Percentiles rank a stretch among this genome's conserved stretches.
These are phyloP conservation scores for Acanthamoeba quina DNA, from an alignment of 208 protist species.

Conservation along the genomic window DNA sequence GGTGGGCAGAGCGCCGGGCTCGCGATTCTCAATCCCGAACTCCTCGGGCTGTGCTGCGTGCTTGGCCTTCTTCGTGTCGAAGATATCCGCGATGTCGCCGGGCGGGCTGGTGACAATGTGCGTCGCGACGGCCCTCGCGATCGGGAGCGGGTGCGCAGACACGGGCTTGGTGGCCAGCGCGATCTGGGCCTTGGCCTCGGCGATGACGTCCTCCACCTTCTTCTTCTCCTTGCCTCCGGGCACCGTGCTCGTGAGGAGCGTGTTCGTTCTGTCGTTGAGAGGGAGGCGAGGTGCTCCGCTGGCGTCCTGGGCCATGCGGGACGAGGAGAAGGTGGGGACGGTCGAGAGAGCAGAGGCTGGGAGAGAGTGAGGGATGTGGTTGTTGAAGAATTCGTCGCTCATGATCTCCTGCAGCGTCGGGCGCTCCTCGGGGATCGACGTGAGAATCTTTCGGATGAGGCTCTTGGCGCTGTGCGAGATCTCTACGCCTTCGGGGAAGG, in stretches of 20 bases:
- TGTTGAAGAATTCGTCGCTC: conserved; percentile 92
- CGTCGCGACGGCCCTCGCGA: neutral
- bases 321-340: conserved; percentile 17
- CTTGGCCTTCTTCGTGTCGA: conserved; percentile 45
- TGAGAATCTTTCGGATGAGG: conserved; percentile 93
- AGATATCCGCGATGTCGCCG: conserved; percentile 2
- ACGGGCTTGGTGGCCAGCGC: neutral
- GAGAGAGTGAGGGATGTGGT: conserved; percentile 30
- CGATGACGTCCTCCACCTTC: conserved; percentile 41
- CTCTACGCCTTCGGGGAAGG: conserved; percentile 91
- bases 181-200: conserved; percentile 41
- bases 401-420: conserved; percentile 94
- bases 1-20: neutral
- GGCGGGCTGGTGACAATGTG: neutral
- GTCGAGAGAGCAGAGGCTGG: conserved; percentile 32
- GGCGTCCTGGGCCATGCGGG: neutral
- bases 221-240: conserved; percentile 10
- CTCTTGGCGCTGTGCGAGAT: conserved; percentile 91
- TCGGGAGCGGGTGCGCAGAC: neutral
- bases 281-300: neutral
- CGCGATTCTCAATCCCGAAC: neutral
- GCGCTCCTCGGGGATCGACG: conserved; percentile 88
- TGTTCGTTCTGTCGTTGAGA: conserved; percentile 35
- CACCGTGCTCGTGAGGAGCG: neutral
- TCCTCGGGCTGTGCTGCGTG: neutral